Base-by-base conservation (phyloP, 2,329 filamentous ascomycete species). In the Aspergillus fumigatiaffinis region DNA sequence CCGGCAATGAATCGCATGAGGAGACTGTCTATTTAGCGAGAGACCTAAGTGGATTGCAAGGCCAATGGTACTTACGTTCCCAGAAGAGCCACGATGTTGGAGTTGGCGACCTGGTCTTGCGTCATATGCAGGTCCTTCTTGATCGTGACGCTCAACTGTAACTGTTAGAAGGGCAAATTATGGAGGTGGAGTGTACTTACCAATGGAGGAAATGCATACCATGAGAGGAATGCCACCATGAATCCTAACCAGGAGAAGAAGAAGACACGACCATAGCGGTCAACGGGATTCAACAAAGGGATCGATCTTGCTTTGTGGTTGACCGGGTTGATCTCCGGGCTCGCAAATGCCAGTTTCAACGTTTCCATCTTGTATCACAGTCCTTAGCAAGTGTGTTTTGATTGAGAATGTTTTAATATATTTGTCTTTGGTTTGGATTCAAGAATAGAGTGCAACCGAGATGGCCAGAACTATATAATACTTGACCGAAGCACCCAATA, bases 191-290 rank as follows among this genome's bases (percentile, higher is more conserved):
- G 3, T 28, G 41, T 38, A 74, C 82, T 76, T 81, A 91, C 87
- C 71, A 94, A 78, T 64, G 92, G 92, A 62, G 92, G 90, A 74
- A 96, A 96, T 1, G 92, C 89, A 78, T 95, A 96, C 84, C 84
- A 96, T 10, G 90, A 92, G 82, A 91, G 90, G 76, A 96, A 96
- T 6, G 90, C 88, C 53, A 93, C 84, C 82, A 94, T 87, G 74
- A 94, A 94, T 1, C 90, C 90, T 50, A 92, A 82, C 86, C 90
- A 94, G 1, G 89, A 89, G 77, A 96, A 96, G 79, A 92, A 91
- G 75, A 95, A 96, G 0, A 94, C 91, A 4, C 91, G 84, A 38
- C 91, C 92, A 78, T 96, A 92, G 65, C 86, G 78, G 71, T 95
- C 83, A 66, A 92, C 70, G 0, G 88, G 84, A 72, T 96, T 96